Evolutionary conservation across 78 protist genomes (phyloP).

Genomic region (Dictyostelium capitatum): DNA sequence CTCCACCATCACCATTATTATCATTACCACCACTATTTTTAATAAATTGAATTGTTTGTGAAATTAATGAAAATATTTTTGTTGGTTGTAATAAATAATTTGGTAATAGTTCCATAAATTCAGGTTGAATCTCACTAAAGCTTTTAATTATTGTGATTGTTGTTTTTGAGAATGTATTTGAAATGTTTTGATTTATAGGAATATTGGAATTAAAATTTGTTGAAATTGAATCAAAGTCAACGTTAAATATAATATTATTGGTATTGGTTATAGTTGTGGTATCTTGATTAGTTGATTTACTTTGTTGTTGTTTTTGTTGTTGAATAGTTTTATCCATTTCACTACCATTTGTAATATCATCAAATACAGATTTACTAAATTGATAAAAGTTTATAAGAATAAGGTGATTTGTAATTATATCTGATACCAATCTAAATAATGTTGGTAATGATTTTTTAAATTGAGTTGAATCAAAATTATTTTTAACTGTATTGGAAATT

Average conservation of each 20-base stretch:
- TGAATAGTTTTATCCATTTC: background rate
- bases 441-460: conserved; percentile 15
- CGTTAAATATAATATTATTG: background rate
- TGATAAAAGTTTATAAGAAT: conserved; percentile 15
- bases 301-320: background rate
- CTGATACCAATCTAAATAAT: background rate
- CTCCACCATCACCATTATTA: background rate
- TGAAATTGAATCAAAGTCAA: background rate
- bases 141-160: background rate
- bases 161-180: background rate
- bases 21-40: background rate
- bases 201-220: too few relatives aligned
- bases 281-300: too few relatives aligned
- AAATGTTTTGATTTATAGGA: conserved; percentile 13
- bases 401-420: conserved; percentile 1
- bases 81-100: conserved; percentile 3
- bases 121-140: background rate
- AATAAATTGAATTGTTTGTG: conserved; percentile 18
- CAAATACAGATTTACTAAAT: background rate
- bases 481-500: background rate
- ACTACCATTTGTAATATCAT: background rate
- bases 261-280: too few relatives aligned
- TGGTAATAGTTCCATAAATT: conserved; percentile 20
- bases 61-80: conserved; percentile 11
- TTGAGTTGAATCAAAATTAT: background rate